phyloP scores from a whole-genome alignment of 352 stramenopile species.

The Globisporangium polare region DNA sequence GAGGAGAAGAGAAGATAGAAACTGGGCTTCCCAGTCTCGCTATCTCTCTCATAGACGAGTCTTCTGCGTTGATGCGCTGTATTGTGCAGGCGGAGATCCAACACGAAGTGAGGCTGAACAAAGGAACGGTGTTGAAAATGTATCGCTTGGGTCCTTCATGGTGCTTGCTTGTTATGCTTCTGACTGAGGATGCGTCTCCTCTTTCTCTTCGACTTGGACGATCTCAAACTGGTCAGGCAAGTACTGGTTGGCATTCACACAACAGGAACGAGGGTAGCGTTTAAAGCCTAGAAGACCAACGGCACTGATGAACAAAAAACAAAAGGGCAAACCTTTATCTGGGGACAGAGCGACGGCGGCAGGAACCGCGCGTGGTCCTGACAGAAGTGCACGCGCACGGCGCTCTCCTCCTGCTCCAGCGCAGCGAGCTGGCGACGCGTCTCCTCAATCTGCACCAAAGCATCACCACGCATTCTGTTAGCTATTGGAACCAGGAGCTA shows the following conservation, averaged over 20 bases:
- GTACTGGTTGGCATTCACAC: constrained; percentile 26
- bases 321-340: constrained; percentile 47
- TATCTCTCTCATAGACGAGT: constrained; percentile 7
- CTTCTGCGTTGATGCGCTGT: background rate
- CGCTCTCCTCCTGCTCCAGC: constrained; percentile 46
- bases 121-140: constrained; percentile 4
- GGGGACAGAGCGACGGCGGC: constrained; percentile 61
- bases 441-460: constrained; percentile 44
- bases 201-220: constrained; percentile 19
- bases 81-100: background rate
- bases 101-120: background rate
- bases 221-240: constrained; percentile 50
- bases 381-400: constrained; percentile 39
- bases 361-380: constrained; percentile 65
- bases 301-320: background rate
- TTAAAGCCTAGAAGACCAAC: background rate
- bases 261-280: background rate
- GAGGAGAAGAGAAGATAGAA: background rate
- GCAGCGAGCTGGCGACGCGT: constrained; percentile 42
- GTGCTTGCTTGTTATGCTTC: background rate
- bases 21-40: background rate
- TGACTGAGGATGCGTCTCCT: background rate
- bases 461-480: background rate
- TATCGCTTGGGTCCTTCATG: background rate
- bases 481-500: background rate